Conservation (phyloP, 768 basidiomycete genomes). For the Lactarius vividus region DNA sequence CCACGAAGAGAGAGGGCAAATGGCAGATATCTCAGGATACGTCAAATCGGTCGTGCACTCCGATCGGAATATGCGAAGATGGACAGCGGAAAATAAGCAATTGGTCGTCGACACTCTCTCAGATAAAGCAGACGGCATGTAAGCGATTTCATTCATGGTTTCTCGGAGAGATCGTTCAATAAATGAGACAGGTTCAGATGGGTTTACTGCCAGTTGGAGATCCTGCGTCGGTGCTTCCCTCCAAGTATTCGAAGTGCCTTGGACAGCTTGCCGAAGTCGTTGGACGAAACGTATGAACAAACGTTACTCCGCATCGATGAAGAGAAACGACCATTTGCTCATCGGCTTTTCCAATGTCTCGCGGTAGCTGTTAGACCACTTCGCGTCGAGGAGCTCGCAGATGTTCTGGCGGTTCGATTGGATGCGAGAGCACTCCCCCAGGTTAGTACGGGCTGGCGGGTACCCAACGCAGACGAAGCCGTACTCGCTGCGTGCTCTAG, state of each 20-base stretch:
- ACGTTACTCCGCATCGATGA: background rate
- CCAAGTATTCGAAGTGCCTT: background rate
- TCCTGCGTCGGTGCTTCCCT: background rate
- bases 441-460: background rate
- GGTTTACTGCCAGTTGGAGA: background rate
- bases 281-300: background rate
- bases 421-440: background rate
- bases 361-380: too few species aligned
- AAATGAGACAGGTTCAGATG: too few species aligned
- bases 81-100: too few species aligned
- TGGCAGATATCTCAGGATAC: background rate
- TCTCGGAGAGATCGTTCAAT: too few species aligned
- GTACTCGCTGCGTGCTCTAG: too few species aligned
- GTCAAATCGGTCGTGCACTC: too few species aligned
- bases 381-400: too few species aligned
- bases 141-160: too few species aligned
- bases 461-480: background rate
- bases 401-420: background rate
- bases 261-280: background rate
- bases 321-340: background rate
- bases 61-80: too few species aligned
- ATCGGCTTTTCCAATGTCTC: background rate
- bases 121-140: too few species aligned
- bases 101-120: too few species aligned
- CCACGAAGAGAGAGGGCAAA: slow-evolving; percentile 10